Percentiles rank a stretch among this genome's conserved stretches.
Evolutionary conservation across 2,329 filamentous ascomycete genomes (phyloP).

Genomic region (Aspergillus japonicus): DNA sequence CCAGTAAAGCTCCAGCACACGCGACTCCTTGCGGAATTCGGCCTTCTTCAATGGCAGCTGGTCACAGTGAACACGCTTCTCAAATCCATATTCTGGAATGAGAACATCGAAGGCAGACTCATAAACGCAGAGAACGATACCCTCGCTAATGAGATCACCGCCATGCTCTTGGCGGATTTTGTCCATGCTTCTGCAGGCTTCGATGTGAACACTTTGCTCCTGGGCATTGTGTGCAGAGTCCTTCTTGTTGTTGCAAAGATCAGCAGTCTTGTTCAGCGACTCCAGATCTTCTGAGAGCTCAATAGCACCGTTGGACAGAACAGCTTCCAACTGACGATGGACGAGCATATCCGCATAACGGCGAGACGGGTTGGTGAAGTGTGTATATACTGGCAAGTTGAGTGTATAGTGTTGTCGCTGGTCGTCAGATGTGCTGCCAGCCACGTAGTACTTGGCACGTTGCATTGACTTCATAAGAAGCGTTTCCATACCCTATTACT

Average conservation of each 20-base stretch:
- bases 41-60: conserved; percentile 96
- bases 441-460: conserved; percentile 91
- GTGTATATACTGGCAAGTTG: conserved; percentile 91
- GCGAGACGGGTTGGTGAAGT: conserved; percentile 93
- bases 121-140: conserved; percentile 94
- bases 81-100: conserved; percentile 97
- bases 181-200: conserved; percentile 94
- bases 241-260: conserved; percentile 98
- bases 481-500: conserved; percentile 79
- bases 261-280: conserved; percentile 82
- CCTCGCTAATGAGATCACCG: conserved; percentile 90
- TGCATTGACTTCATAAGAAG: conserved; percentile 93
- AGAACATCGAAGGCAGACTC: conserved; percentile 98
- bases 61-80: conserved; percentile 98
- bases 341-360: conserved; percentile 94
- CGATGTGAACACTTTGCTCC: conserved; percentile 98
- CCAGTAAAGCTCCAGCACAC: conserved; percentile 96
- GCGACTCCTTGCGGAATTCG: conserved; percentile 96
- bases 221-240: conserved; percentile 96
- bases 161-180: conserved; percentile 81
- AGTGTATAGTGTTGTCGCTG: conserved; percentile 85
- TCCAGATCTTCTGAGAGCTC: conserved; percentile 91
- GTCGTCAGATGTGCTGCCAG: conserved; percentile 72
- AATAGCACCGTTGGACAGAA: conserved; percentile 74
- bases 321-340: conserved; percentile 87